These are phyloP conservation scores for Pyrenopolyporus hunteri DNA, from an alignment of 495 filamentous ascomycete genomes.

Conservation along the genomic window DNA sequence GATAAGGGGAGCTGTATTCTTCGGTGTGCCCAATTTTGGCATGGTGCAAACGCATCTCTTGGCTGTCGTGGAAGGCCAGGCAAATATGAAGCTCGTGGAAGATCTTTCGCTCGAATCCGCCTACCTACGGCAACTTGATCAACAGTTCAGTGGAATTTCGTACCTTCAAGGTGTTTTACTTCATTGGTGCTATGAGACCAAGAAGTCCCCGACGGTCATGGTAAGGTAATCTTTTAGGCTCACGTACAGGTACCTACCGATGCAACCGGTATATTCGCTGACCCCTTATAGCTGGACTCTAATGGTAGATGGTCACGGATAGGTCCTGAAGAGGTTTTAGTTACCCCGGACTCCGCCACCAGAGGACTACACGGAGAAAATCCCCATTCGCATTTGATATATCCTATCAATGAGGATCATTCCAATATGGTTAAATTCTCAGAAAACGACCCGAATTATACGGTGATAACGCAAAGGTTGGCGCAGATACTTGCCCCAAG, in stretches of 20 bases:
- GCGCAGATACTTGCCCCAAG: neutral
- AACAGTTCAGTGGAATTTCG: slow-evolving; percentile 14
- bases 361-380: slow-evolving; percentile 5
- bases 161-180: neutral
- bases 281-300: slow-evolving; percentile 6
- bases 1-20: slow-evolving; percentile 41
- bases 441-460: neutral
- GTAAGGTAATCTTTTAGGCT: slow-evolving; percentile 1
- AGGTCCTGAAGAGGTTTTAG: slow-evolving; percentile 22
- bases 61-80: slow-evolving; percentile 34
- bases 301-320: slow-evolving; percentile 7
- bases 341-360: slow-evolving; percentile 28
- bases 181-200: slow-evolving; percentile 33
- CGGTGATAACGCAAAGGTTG: neutral
- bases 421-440: slow-evolving; percentile 33
- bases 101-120: slow-evolving; percentile 12
- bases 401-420: slow-evolving; percentile 30
- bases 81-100: slow-evolving; percentile 17
- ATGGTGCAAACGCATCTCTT: slow-evolving; percentile 32
- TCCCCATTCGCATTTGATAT: neutral
- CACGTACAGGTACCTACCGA: neutral
- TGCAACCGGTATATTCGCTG: neutral
- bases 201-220: slow-evolving; percentile 12
- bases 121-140: slow-evolving; percentile 23
- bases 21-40: slow-evolving; percentile 43